A percentile compares a stretch with the other conserved stretches of the same genome.
Conservation (phyloP, 2,329 filamentous ascomycete genomes). For the Ceratocystis alfenasii region DNA sequence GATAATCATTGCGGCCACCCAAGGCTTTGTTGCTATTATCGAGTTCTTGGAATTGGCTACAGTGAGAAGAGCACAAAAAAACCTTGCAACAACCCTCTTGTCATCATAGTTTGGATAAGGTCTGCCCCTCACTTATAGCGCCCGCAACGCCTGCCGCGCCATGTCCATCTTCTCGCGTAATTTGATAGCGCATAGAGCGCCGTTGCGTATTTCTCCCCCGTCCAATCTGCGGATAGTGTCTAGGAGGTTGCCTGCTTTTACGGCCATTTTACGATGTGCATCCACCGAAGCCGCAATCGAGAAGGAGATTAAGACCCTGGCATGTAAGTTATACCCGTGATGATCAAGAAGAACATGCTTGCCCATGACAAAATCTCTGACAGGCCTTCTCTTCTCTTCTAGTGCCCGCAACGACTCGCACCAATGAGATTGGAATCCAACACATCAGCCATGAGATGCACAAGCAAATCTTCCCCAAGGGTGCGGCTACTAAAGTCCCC, state of each 20-base stretch:
- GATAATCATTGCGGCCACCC: background rate
- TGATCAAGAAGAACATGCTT: slow-evolving; percentile 3
- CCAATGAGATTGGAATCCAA: slow-evolving; percentile 90
- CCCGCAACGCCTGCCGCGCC: background rate
- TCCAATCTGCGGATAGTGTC: background rate
- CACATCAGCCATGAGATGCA: slow-evolving; percentile 79
- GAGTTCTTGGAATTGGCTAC: background rate
- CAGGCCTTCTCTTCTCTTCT: slow-evolving; percentile 21
- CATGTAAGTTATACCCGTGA: slow-evolving; percentile 30
- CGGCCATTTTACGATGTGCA: slow-evolving; percentile 8
- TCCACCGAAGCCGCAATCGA: slow-evolving; percentile 14
- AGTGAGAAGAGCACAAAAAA: slow-evolving; percentile 1
- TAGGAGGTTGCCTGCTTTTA: background rate
- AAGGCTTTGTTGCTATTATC: background rate
- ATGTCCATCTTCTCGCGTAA: slow-evolving; percentile 4
- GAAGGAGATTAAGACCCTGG: slow-evolving; percentile 29
- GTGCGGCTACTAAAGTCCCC: slow-evolving; percentile 41
- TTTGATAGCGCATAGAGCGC: background rate
- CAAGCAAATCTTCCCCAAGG: slow-evolving; percentile 63
- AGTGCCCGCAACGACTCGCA: slow-evolving; percentile 51
- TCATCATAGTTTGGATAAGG: background rate
- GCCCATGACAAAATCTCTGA: slow-evolving; percentile 12
- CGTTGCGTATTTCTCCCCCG: background rate
- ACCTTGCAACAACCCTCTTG: background rate
- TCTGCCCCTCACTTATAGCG: background rate